phyloP scores from a whole-genome alignment of 1,284 basidiomycete genomes.

The Exobasidium rhododendri region DNA sequence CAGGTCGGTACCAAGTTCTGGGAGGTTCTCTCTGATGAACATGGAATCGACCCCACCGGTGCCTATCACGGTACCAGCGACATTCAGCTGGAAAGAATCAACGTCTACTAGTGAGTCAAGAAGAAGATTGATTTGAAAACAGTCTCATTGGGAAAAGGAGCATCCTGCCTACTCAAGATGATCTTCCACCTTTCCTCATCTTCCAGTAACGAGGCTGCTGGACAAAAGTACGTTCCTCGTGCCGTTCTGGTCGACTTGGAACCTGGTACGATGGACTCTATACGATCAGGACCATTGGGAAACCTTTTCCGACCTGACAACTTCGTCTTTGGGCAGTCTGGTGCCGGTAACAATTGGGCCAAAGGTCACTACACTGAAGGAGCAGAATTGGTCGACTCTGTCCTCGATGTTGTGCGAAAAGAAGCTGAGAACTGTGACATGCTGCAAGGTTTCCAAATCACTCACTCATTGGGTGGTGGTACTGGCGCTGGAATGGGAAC shows the following conservation, averaged over 20 bases:
- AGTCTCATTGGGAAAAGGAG: no score
- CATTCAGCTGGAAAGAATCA: conserved; percentile 92
- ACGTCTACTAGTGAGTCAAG: conserved; percentile 49
- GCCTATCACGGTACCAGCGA: conserved; percentile 87
- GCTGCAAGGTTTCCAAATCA: conserved; percentile 64
- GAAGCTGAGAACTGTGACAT: conserved; percentile 63
- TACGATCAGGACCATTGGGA: conserved; percentile 66
- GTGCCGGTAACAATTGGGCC: conserved; percentile 64
- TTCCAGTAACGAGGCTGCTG: conserved; percentile 45
- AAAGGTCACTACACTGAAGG: conserved; percentile 60
- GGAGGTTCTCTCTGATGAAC: conserved; percentile 94
- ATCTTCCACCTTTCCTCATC: no score
- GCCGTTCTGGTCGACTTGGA: conserved; percentile 79
- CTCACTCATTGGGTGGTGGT: conserved; percentile 65
- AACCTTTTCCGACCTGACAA: conserved; percentile 63
- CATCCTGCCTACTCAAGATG: no score
- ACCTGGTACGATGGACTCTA: conserved; percentile 94
- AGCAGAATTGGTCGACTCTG: conserved; percentile 63
- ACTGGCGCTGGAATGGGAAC: conserved; percentile 67
- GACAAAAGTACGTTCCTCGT: conserved; percentile 83
- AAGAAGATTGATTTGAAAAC: not conserved
- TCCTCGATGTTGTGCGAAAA: conserved; percentile 63
- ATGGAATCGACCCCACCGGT: conserved; percentile 88
- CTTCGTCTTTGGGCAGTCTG: conserved; percentile 65
- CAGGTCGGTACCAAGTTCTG: conserved; percentile 82